Evolutionary conservation across 208 protist genomes (phyloP), one percentile per base, ranked within the genome.

Genomic region (Wallacemonas collosoma): DNA sequence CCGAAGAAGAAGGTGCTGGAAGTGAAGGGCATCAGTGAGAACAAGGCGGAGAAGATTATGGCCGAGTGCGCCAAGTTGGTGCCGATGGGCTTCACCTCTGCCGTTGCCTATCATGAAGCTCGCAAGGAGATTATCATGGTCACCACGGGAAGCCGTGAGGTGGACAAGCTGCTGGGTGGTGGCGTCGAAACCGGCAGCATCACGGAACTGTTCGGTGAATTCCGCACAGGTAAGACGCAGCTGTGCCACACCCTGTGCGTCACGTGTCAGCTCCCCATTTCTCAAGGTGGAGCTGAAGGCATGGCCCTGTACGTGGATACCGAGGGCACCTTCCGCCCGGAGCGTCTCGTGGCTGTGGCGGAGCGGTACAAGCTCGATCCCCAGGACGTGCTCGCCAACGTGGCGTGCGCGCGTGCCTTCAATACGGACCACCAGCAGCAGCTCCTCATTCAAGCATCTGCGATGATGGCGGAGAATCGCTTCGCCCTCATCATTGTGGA

Each of bases 221-320:
- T 99, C 80, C 87, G 98, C 51, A 99, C 98, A 1, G 99, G 99
- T 58, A 99, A 99, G 89, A 99, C 98, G 47, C 99, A 99, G 88
- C 86, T 99, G 5, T 99, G 99, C 79, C 98, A 99, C 80, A 99
- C 98, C 7, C 87, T 99, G 15, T 99, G 98, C 75, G 98, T 99
- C 6, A 99, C 98, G 0, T 99, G 96, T 70, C 94, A 98, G 87
- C 86, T 99, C 45, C 97, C 97, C 7, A 92, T 98, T 58, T 93
- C 93, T 6, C 84, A 98, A 71, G 98, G 98, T 70, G 98, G 98
- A 36, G 98, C 93, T 36, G 96, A 99, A 83, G 99, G 99, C 60
- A 99, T 99, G 91, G 98, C 98, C 48, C 80, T 99, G 4, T 99
- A 99, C 82, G 99, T 99, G 75, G 99, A 99, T 76, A 99, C 99